These are phyloP conservation scores for Astrocystis sublimbata DNA, from an alignment of 495 filamentous ascomycete species.

Conservation along the genomic window DNA sequence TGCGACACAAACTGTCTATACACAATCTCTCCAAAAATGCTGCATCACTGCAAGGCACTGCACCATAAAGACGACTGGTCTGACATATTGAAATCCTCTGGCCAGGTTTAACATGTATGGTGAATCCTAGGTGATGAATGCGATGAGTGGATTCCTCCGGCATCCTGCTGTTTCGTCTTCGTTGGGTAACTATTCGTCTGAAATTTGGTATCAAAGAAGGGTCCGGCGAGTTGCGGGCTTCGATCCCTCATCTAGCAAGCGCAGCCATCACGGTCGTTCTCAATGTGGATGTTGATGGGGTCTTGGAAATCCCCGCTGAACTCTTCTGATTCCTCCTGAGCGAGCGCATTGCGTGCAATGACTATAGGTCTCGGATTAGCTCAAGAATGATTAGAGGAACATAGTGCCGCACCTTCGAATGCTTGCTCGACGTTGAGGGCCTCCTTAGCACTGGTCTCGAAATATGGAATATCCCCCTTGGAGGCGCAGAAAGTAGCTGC, in stretches of 20 bases:
- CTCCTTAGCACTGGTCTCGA: conserved; percentile 99
- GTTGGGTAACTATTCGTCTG: neutral
- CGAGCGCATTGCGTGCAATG: conserved; percentile 93
- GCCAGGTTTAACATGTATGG: neutral
- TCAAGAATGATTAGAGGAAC: neutral
- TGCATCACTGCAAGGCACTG: neutral
- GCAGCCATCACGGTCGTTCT: conserved; percentile 88
- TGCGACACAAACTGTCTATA: conserved; percentile 4
- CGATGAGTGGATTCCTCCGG: neutral
- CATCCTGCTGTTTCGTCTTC: neutral
- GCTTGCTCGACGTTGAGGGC: conserved; percentile 98
- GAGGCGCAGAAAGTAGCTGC: conserved; percentile 97
- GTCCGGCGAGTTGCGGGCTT: neutral
- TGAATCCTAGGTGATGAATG: neutral
- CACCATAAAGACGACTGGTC: neutral
- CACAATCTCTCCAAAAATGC: conserved; percentile 10
- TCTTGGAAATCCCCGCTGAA: conserved; percentile 91
- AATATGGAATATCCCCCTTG: conserved; percentile 96
- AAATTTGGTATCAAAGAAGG: neutral
- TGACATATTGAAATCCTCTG: neutral
- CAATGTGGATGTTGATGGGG: conserved; percentile 94
- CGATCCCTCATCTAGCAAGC: conserved; percentile 64
- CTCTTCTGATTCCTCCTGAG: conserved; percentile 95
- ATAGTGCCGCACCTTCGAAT: conserved; percentile 78
- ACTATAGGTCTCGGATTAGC: conserved; percentile 51